These are phyloP conservation scores for Uronychia setigera DNA, from an alignment of 73 alveolate species.

Conservation along the genomic window DNA sequence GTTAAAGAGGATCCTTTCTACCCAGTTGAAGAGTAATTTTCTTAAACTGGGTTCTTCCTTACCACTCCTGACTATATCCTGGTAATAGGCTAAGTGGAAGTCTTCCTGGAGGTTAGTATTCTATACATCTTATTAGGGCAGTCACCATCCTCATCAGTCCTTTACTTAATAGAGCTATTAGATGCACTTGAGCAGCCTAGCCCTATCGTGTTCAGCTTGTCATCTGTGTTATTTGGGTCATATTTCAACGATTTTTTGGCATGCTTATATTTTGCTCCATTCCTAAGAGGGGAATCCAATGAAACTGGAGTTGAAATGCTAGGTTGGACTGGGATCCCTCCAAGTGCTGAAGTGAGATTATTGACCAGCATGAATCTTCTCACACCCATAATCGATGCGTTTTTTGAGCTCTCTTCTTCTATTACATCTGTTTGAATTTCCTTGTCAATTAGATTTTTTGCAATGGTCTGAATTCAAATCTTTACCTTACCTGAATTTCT, in stretches of 20 bases:
- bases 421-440: not conserved
- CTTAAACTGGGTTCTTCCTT: too few species aligned
- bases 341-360: not conserved
- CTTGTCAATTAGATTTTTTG: not conserved
- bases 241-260: too few species aligned
- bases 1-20: too few species aligned
- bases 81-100: too few species aligned
- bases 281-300: not conserved
- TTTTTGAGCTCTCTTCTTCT: not conserved
- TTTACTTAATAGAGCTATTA: too few species aligned
- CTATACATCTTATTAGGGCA: not conserved
- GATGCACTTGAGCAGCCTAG: too few species aligned
- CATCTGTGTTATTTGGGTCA: not conserved
- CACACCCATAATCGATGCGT: not conserved
- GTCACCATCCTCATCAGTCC: too few species aligned
- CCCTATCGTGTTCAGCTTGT: not conserved
- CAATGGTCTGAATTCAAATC: not conserved
- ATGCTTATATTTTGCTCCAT: too few species aligned
- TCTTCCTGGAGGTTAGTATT: not conserved
- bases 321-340: not conserved
- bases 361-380: constrained; percentile 1
- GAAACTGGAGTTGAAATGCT: not conserved
- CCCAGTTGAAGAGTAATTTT: too few species aligned
- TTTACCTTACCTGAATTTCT: not conserved
- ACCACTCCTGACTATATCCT: too few species aligned